Evolutionary conservation across 1,284 basidiomycete genomes (phyloP).

Genomic region (Acaromyces ingoldii): DNA sequence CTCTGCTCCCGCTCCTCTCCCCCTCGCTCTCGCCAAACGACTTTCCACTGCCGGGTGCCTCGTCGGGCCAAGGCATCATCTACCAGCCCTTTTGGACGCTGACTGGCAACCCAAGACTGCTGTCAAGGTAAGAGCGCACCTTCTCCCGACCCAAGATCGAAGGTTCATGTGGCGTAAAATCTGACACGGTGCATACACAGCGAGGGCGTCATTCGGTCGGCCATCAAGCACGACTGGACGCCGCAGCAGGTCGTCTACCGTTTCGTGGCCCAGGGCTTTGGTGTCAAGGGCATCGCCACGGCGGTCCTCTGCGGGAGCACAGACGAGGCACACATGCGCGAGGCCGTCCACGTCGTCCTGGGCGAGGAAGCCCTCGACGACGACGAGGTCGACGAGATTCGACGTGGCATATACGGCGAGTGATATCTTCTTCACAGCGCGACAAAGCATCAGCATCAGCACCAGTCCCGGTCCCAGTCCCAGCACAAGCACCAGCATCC

Average conservation of each 20-base stretch:
- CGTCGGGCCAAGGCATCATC: constrained; percentile 12
- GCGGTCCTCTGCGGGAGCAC: constrained; percentile 39
- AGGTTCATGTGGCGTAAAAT: too few species aligned
- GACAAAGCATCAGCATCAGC: neutral
- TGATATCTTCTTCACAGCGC: constrained; percentile 5
- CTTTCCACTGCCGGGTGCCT: constrained; percentile 12
- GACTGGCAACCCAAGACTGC: constrained; percentile 38
- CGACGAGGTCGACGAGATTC: constrained; percentile 18
- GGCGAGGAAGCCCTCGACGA: constrained; percentile 16
- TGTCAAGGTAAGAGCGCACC: too few species aligned
- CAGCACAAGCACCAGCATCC: neutral
- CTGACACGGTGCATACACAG: too few species aligned
- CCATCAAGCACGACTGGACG: constrained; percentile 22
- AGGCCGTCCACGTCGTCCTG: constrained; percentile 31
- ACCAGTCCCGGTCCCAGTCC: neutral
- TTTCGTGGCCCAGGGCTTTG: constrained; percentile 34
- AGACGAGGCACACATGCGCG: constrained; percentile 33
- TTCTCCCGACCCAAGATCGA: too few species aligned
- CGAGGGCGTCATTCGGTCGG: constrained; percentile 21
- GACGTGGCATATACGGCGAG: constrained; percentile 41
- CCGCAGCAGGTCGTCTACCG: constrained; percentile 39
- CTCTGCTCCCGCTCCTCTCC: constrained; percentile 33
- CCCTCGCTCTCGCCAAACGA: constrained; percentile 40
- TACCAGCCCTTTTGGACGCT: constrained; percentile 50
- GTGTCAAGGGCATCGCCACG: constrained; percentile 26